A percentile compares a stretch with the other conserved stretches of the same genome.
These are phyloP conservation scores for Leptomonas pyrrhocoris DNA, from an alignment of 208 protist genomes.

Conservation along the genomic window DNA sequence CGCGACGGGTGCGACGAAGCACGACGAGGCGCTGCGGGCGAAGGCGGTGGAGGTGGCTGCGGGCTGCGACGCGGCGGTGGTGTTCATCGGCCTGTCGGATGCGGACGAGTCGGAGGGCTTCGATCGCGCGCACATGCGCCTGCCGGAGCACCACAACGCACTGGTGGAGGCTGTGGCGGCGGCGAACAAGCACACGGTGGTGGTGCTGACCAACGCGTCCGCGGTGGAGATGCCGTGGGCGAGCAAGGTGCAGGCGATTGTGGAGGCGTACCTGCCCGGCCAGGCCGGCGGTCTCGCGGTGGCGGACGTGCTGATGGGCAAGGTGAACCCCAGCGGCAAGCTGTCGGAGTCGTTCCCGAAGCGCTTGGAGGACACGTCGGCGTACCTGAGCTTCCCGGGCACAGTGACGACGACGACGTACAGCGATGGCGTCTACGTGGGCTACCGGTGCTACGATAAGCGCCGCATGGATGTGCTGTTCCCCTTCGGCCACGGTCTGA, in stretches of 20 bases:
- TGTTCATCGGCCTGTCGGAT: slow-evolving; percentile 14
- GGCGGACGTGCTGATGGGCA: slow-evolving; percentile 16
- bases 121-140: slow-evolving; percentile 17
- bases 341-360: slow-evolving; percentile 3
- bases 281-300: slow-evolving; percentile 2
- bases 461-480: background rate
- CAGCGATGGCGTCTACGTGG: slow-evolving; percentile 15
- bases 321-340: slow-evolving; percentile 19
- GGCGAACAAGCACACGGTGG: slow-evolving; percentile 14
- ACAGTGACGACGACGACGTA: slow-evolving; percentile 7
- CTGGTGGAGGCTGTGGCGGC: slow-evolving; percentile 16
- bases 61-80: slow-evolving; percentile 15
- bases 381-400: slow-evolving; percentile 14
- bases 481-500: slow-evolving; percentile 17
- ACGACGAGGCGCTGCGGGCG: slow-evolving; percentile 7
- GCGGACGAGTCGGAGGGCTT: slow-evolving; percentile 14
- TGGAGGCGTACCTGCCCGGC: slow-evolving; percentile 21
- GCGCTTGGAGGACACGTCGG: background rate
- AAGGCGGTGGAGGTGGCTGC: slow-evolving; percentile 16
- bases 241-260: slow-evolving; percentile 16
- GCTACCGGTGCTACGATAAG: slow-evolving; percentile 18
- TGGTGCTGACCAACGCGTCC: slow-evolving; percentile 17
- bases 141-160: slow-evolving; percentile 19
- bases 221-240: slow-evolving; percentile 17
- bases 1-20: background rate